Evolutionary conservation across 257 asterid species (phyloP), one percentile per base, ranked within the genome.

Genomic region (Gardenia jasminoides): DNA sequence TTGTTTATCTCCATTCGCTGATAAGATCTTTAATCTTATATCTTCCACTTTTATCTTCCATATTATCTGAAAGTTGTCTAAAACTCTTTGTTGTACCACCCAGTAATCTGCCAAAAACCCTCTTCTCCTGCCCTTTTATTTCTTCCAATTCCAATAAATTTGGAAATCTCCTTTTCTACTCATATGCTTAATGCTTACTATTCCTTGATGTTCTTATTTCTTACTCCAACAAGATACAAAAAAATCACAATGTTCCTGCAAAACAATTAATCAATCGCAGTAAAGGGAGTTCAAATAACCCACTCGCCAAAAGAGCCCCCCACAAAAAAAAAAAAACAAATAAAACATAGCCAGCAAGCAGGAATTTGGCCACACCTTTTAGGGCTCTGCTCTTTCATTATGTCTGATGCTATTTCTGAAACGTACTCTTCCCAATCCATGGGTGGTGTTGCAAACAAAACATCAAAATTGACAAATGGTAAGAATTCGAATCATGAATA

Each of bases 351-450:
- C 44, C 22, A 71, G 71, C 74, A 76, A 26, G 30, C 12, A 64
- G 79, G 69, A 79, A 28, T 64, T 72, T 80, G 56, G 73, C 39
- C 80, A 78, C 83, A 96, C 99, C 99, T 78, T 91, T 93, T 96
- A 48, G 99, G 99, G 83, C 93, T 93, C 84, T 96, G 98, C 88
- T 96, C 98, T 84, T 92, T 93, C 82, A 96, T 86, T 74, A 96
- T 93, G 90, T 90, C 94, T 82, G 94, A 88, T 50, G 97, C 97
- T 74, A 96, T 92, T 84, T 93, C 94, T 75, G 97, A 84, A 80
- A 96, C 90, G 82, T 91, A 96, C 88, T 92, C 94, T 86, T 96
- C 99, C 99, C 99, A 96, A 80, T 96, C 97, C 98, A 93, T 95
- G 10, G 92, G 93, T 46, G 97, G 88, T 84, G 91, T 92, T 19